Evolutionary conservation across 1,284 basidiomycete genomes (phyloP), one percentile per base, ranked within the genome.

Genomic region (Agroathelia rolfsii): DNA sequence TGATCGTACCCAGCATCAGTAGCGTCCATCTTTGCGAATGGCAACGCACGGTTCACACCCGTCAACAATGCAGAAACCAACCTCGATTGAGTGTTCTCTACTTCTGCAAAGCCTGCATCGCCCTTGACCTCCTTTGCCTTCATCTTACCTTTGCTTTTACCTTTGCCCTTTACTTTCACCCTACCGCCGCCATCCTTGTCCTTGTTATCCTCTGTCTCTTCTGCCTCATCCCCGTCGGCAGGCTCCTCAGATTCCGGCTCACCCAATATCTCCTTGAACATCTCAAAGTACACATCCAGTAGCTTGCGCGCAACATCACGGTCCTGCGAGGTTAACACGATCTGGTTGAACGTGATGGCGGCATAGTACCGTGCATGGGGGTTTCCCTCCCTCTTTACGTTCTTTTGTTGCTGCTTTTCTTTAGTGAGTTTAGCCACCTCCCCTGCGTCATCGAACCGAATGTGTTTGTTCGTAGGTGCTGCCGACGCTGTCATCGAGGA

Each of bases 41-140:
- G 95, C 36, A 97, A 61, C 1, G 94, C 92, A 17, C 95, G 86
- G 51, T 97, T 96, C 28, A 98, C 82, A 34, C 95, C 94, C 0
- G 90, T 92, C 36, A 99, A 61, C 24, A 97, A 80, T 2, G 93
- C 94, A 11, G 90, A 87, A 23, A 95, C 71, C 34, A 97, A 64
- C 55, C 81, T 86, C 32, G 86, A 85, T 41, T 92, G 77, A 10
- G 69, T 64, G 42, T 90, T 84, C 43, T 89, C 83, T 10, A 88
- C 70, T 42, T 87, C 79, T 17, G 66, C 56, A 41, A 82, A 81
- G 2, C 73, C 76, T 26, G 69, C 72, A 0, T 69, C 72, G 10
- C 60, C 58, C 41, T 63, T 67, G 3, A 64, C 45, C 42, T 66
- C 67, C 36, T 56, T 60, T 15, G 45, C 49, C 37, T 59, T 66